A percentile compares a stretch with the other conserved stretches of the same genome.
Conservation (phyloP, 495 filamentous ascomycete genomes). For the Penicillium coffeae region DNA sequence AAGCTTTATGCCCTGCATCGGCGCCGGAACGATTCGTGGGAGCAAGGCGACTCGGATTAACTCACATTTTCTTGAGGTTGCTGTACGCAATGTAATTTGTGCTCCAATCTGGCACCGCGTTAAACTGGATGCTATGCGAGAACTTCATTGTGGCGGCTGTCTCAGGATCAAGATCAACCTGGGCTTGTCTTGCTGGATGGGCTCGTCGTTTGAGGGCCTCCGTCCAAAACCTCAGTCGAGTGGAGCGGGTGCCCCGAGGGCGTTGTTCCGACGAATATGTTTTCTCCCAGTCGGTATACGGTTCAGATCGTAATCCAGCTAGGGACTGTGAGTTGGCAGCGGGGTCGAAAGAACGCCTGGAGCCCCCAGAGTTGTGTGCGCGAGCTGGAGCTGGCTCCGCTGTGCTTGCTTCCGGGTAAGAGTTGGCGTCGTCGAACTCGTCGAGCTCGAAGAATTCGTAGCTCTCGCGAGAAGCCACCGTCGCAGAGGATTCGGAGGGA, state of each 20-base stretch:
- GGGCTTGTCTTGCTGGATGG: conserved; percentile 17
- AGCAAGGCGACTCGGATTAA: conserved; percentile 10
- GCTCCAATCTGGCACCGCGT: conserved; percentile 98
- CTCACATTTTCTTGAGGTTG: conserved; percentile 97
- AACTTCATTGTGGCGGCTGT: conserved; percentile 89
- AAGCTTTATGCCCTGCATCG: too few species aligned
- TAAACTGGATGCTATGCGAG: conserved; percentile 99
- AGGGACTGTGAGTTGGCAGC: conserved; percentile 12
- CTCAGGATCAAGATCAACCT: conserved; percentile 24
- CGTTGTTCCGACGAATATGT: conserved; percentile 4
- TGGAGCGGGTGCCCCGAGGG: conserved; percentile 14
- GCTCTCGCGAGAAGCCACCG: conserved; percentile 23
- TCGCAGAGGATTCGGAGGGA: conserved; percentile 13
- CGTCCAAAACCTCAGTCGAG: conserved; percentile 34
- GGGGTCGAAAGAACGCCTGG: conserved; percentile 5
- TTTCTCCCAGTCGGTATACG: conserved; percentile 14
- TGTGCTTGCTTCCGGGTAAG: conserved; percentile 8
- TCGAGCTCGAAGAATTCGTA: conserved; percentile 36
- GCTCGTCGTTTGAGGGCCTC: conserved; percentile 35
- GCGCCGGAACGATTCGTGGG: too few species aligned
- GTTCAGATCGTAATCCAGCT: conserved; percentile 5
- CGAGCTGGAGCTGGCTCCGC: conserved; percentile 4
- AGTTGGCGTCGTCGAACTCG: conserved; percentile 26
- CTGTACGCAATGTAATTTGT: conserved; percentile 96
- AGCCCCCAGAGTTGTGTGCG: conserved; percentile 1